A percentile compares a stretch with the other conserved stretches of the same genome.
These are phyloP conservation scores for Pneumocystis jirovecii DNA, from an alignment of 1,139 yeast genomes.

Conservation along the genomic window DNA sequence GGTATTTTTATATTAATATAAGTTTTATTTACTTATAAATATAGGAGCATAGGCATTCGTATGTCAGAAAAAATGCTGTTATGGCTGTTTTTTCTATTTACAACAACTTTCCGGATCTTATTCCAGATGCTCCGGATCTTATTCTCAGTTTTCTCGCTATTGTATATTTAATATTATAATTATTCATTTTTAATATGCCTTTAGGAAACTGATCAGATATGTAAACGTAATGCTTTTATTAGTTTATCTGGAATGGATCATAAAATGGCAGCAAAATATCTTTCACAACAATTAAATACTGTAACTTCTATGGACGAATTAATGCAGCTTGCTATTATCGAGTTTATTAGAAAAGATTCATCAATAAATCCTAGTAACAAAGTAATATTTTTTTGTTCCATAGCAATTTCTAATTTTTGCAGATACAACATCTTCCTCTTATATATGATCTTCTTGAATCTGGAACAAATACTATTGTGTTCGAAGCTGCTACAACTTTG, in stretches of 20 bases:
- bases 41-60: constrained; percentile 82
- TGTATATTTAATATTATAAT: not conserved
- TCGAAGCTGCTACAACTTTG: constrained; percentile 83
- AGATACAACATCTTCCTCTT: constrained; percentile 43
- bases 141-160: not conserved
- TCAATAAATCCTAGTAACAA: constrained; percentile 20
- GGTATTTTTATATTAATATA: constrained; percentile 3
- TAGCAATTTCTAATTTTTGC: constrained; percentile 55
- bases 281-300: constrained; percentile 52
- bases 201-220: constrained; percentile 81
- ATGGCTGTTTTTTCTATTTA: constrained; percentile 76
- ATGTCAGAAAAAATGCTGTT: constrained; percentile 93
- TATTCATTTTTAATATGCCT: constrained; percentile 39
- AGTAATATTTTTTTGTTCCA: constrained; percentile 37
- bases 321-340: constrained; percentile 78
- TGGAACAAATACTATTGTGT: constrained; percentile 61
- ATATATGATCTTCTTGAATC: constrained; percentile 61
- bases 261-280: constrained; percentile 66
- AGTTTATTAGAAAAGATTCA: constrained; percentile 79
- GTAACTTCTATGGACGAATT: constrained; percentile 67
- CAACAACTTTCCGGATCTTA: constrained; percentile 56
- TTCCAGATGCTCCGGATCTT: constrained; percentile 89
- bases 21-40: not conserved
- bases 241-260: constrained; percentile 73
- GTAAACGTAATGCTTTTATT: constrained; percentile 90